Base-by-base conservation (phyloP, 805 yeast species). In the Wickerhamiella vanderwaltii region DNA sequence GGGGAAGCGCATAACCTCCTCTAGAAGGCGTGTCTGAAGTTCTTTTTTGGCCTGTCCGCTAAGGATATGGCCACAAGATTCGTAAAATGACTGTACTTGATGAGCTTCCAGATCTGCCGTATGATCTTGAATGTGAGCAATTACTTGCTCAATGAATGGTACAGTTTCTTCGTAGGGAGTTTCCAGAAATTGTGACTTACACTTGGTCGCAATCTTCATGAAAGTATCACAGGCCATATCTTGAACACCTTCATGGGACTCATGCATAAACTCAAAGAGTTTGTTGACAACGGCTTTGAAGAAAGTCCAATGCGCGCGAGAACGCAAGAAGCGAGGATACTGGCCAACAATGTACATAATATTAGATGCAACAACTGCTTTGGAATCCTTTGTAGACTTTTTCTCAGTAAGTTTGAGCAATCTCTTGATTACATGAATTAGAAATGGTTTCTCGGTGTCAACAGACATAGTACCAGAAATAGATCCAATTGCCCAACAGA, bases 161-260 rank as follows among this genome's bases (percentile, higher is more conserved):
- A 80, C 94, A 6, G 72, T 59, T 64, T 93, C 97, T 48, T 78
- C 79, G 16, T 75, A 72, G 63, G 88, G 96, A 51, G 74, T 79
- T 37, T 81, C 79, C 30, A 88, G 94, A 62, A 91, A 91, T 62
- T 88, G 96, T 51, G 87, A 77, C 63, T 86, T 87, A 71, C 98
- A 91, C 64, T 91, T 91, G 51, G 75, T 79, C 17, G 95, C 84
- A 60, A 91, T 91, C 62, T 91, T 91, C 58, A 88, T 88, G 59
- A 91, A 91, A 1, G 99, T 91, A 62, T 91, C 99, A 68, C 98
- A 91, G 6, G 99, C 98, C 98, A 91, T 91, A 63, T 91, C 98
- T 66, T 91, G 98, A 47, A 91, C 98, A 67, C 98, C 98, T 63
- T 88, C 99, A 63, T 91, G 99, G n/a, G 96, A 86, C 69, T 91